Percentiles rank a stretch among this genome's conserved stretches.
These are phyloP conservation scores for Trametes cinnabarina DNA, from an alignment of 768 basidiomycete species.

Conservation along the genomic window DNA sequence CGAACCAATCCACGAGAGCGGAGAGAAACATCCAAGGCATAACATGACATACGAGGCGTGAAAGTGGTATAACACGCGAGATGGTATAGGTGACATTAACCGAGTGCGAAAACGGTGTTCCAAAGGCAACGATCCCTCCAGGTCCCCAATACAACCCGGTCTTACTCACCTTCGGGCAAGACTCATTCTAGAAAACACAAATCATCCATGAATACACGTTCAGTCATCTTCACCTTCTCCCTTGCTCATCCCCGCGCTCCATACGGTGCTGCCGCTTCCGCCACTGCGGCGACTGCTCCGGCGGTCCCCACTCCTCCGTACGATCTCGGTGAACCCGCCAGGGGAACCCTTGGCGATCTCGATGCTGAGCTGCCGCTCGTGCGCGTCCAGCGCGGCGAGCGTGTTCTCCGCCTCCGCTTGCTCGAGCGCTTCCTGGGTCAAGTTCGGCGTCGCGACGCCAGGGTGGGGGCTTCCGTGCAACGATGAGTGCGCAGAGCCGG, in stretches of 20 bases:
- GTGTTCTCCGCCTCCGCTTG: constrained; percentile 76
- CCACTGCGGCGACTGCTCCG: constrained; percentile 57
- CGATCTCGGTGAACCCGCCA: constrained; percentile 80
- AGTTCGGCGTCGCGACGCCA: constrained; percentile 35
- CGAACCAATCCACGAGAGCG: background rate
- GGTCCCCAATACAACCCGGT: constrained; percentile 8
- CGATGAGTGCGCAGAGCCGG: constrained; percentile 47
- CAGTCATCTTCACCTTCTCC: constrained; percentile 43
- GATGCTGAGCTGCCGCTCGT: constrained; percentile 67
- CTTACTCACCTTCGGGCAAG: constrained; percentile 7
- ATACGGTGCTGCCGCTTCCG: constrained; percentile 75
- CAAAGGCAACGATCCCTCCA: background rate
- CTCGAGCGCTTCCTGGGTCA: constrained; percentile 75
- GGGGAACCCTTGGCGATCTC: constrained; percentile 73
- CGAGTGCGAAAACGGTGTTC: background rate
- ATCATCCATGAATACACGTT: constrained; percentile 11
- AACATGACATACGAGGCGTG: constrained; percentile 1
- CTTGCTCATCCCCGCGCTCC: constrained; percentile 81
- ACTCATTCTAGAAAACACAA: constrained; percentile 12
- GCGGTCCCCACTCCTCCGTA: constrained; percentile 49
- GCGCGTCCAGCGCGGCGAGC: constrained; percentile 75
- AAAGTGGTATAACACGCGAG: constrained; percentile 10
- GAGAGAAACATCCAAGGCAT: background rate
- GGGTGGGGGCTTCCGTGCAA: constrained; percentile 20
- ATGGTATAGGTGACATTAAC: constrained; percentile 17